Evolutionary conservation across 495 filamentous ascomycete species (phyloP).

Genomic region (Pseudomonodictys pantanalensis): DNA sequence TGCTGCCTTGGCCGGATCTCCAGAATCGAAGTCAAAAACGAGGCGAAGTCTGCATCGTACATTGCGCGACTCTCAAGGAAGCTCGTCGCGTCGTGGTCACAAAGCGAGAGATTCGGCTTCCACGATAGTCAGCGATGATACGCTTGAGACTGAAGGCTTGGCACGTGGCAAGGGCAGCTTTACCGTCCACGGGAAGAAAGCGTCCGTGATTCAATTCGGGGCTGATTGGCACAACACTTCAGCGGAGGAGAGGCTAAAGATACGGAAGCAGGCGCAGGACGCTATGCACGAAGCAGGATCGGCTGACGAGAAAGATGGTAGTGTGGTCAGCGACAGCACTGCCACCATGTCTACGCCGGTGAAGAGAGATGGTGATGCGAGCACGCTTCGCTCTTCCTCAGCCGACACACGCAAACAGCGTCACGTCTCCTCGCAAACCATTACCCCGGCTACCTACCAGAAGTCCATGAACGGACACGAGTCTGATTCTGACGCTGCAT

Average conservation of each 20-base stretch:
- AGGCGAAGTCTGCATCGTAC: constrained; percentile 91
- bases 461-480: constrained; percentile 14
- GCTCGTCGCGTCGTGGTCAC: constrained; percentile 52
- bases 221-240: constrained; percentile 78
- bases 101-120: constrained; percentile 74
- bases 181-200: constrained; percentile 96
- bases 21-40: constrained; percentile 53
- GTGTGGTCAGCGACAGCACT: constrained; percentile 22
- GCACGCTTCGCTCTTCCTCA: constrained; percentile 16
- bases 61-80: constrained; percentile 74
- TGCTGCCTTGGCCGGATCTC: constrained; percentile 20
- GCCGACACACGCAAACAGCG: constrained; percentile 21
- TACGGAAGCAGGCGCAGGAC: constrained; percentile 30
- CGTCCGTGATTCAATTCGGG: constrained; percentile 90
- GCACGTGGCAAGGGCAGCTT: constrained; percentile 80
- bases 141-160: constrained; percentile 60
- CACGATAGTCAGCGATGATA: constrained; percentile 62
- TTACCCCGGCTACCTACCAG: constrained; percentile 15
- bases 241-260: constrained; percentile 31
- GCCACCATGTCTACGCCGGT: constrained; percentile 4
- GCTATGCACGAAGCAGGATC: constrained; percentile 15
- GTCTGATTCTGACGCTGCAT: constrained; percentile 11
- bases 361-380: constrained; percentile 7
- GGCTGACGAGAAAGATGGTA: constrained; percentile 13
- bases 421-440: constrained; percentile 31